A percentile compares a stretch with the other conserved stretches of the same genome.
Evolutionary conservation across 2,329 filamentous ascomycete genomes (phyloP).

Genomic region (Penicillium decumbens): DNA sequence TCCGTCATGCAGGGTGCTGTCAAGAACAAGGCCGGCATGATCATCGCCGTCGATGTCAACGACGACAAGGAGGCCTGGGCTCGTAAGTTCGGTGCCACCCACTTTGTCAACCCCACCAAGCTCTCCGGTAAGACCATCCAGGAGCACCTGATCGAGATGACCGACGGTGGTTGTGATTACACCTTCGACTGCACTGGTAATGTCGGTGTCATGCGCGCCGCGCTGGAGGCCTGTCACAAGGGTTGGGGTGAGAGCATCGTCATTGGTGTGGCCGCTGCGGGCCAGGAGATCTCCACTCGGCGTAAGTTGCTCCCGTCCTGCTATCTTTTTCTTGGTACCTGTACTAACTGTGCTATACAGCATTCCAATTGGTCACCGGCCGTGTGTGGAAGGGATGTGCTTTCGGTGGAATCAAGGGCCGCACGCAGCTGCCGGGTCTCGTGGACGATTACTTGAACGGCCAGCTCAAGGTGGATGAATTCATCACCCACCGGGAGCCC

Average conservation of each 20-base stretch:
- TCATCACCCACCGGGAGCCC: slow-evolving; percentile 92
- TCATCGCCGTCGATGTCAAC: slow-evolving; percentile 72
- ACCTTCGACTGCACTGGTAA: slow-evolving; percentile 99
- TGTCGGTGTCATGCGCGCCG: slow-evolving; percentile 89
- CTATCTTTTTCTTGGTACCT: not conserved
- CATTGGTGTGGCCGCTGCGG: slow-evolving; percentile 93
- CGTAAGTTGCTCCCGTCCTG: slow-evolving; percentile 57
- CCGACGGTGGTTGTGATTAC: slow-evolving; percentile 95
- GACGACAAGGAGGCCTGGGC: slow-evolving; percentile 86
- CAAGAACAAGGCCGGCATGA: slow-evolving; percentile 65
- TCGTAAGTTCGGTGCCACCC: slow-evolving; percentile 88
- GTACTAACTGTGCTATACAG: slow-evolving; percentile 43
- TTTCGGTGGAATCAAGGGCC: slow-evolving; percentile 97
- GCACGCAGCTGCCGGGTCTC: slow-evolving; percentile 80
- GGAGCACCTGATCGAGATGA: slow-evolving; percentile 93
- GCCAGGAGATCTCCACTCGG: slow-evolving; percentile 89
- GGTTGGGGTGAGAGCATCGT: slow-evolving; percentile 98
- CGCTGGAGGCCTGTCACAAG: slow-evolving; percentile 97
- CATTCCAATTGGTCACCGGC: slow-evolving; percentile 97
- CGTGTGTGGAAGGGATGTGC: slow-evolving; percentile 97
- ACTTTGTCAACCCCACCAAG: slow-evolving; percentile 92
- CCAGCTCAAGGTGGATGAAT: slow-evolving; percentile 95
- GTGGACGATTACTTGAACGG: slow-evolving; percentile 86
- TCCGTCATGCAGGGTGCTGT: slow-evolving; percentile 93
- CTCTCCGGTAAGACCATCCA: slow-evolving; percentile 72